These are phyloP conservation scores for Malassezia pachydermatis DNA, from an alignment of 1,284 basidiomycete genomes.

Conservation along the genomic window DNA sequence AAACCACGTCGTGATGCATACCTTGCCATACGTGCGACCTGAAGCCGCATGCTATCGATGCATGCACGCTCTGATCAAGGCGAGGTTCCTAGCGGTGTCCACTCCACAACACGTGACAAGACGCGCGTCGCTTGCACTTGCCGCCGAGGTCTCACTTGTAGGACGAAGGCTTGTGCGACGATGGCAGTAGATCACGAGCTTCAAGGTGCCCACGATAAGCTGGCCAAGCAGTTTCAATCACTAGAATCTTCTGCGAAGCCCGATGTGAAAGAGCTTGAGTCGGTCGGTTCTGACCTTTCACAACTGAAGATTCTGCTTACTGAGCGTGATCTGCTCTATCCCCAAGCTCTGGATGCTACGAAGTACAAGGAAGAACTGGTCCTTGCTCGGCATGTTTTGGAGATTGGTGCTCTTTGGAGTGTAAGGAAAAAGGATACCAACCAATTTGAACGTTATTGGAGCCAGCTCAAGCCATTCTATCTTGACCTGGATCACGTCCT, in stretches of 20 bases:
- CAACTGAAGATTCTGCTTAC: conserved; percentile 62
- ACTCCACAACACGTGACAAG: conserved; percentile 12
- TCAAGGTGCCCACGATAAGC: conserved; percentile 3
- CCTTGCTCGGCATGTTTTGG: conserved; percentile 72
- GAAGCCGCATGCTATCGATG: no score
- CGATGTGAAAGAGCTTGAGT: neutral
- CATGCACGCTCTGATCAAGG: neutral
- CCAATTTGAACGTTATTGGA: conserved; percentile 88
- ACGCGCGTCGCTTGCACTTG: neutral
- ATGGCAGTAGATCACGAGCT: conserved; percentile 15
- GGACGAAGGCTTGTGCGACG: no score
- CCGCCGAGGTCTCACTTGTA: no score
- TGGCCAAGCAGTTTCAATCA: neutral
- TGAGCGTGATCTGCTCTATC: conserved; percentile 62
- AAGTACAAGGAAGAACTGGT: conserved; percentile 19
- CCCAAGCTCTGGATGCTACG: conserved; percentile 50
- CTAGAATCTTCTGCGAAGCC: neutral
- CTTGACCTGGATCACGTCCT: conserved; percentile 64
- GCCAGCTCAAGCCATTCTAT: conserved; percentile 84
- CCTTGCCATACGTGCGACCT: no score
- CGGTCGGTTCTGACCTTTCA: conserved; percentile 26
- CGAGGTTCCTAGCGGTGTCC: neutral
- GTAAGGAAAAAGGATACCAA: conserved; percentile 76
- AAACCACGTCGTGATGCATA: no score
- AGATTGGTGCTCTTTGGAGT: conserved; percentile 87